Conservation (phyloP, 106 monocot species). For the Phalaenopsis equestris region DNA sequence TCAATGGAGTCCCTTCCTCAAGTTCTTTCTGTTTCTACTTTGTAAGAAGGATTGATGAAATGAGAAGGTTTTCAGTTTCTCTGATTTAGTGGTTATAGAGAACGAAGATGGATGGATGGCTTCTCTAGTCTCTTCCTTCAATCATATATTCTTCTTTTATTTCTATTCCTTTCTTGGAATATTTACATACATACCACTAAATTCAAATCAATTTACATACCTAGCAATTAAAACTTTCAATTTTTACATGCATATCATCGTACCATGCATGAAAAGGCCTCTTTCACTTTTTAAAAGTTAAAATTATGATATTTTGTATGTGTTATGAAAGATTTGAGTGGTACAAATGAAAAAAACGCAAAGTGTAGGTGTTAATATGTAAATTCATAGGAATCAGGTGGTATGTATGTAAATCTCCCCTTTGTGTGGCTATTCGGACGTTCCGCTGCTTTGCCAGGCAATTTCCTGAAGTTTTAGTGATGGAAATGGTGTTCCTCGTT, state of each 20-base stretch:
- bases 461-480: not conserved
- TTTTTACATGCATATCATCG: no score
- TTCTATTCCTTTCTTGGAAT: not conserved
- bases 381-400: no score
- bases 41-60: not conserved
- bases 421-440: not conserved
- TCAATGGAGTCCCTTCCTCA: not conserved
- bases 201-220: no score
- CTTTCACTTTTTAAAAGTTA: no score
- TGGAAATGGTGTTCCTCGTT: constrained; percentile 18
- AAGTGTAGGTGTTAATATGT: no score
- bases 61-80: not conserved
- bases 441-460: not conserved
- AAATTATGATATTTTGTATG: no score
- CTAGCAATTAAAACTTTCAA: no score
- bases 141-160: not conserved
- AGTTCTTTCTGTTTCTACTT: not conserved
- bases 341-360: no score
- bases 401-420: no score
- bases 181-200: no score
- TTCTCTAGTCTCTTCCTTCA: not conserved
- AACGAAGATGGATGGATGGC: not conserved
- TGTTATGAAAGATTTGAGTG: no score
- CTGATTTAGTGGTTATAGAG: not conserved
- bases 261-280: no score